These are phyloP conservation scores for Isoetes taiwanensis DNA, from an alignment of 75 land plant genomes.

Conservation along the genomic window DNA sequence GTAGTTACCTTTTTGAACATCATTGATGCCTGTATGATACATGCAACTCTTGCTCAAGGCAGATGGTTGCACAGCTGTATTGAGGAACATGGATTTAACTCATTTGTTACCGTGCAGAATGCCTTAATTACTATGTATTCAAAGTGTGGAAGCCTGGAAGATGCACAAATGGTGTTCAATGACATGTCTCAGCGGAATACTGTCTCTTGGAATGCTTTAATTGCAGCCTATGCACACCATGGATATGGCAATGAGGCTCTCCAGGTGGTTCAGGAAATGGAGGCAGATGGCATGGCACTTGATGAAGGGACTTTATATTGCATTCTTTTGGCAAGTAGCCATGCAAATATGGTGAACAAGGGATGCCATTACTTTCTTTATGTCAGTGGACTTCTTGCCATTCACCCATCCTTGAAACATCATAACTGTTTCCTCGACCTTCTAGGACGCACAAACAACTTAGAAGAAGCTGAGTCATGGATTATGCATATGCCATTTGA, in stretches of 20 bases:
- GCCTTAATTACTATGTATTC: conserved; percentile 17
- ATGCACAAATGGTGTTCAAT: conserved; percentile 11
- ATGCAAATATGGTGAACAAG: conserved; percentile 23
- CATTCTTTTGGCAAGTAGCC: conserved; percentile 17
- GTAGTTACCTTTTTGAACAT: conserved; percentile 15
- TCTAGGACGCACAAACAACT: conserved; percentile 23
- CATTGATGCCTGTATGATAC: conserved; percentile 26
- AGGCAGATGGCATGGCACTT: conserved; percentile 6
- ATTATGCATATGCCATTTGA: conserved; percentile 28
- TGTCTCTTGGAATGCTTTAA: conserved; percentile 19
- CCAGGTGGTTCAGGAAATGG: conserved; percentile 9
- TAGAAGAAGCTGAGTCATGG: conserved; percentile 22
- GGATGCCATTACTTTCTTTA: conserved; percentile 18
- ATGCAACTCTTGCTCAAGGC: too few species aligned
- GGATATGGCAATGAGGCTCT: conserved; percentile 10
- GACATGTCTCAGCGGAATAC: conserved; percentile 2
- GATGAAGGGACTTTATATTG: conserved; percentile 8
- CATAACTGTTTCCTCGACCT: conserved; percentile 33
- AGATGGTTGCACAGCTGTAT: too few species aligned
- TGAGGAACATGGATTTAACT: too few species aligned
- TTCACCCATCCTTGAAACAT: conserved; percentile 24
- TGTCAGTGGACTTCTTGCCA: conserved; percentile 11
- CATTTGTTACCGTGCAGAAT: conserved; percentile 12
- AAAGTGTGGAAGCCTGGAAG: conserved; percentile 11
- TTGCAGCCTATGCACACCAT: conserved; percentile 17